Conservation (phyloP, 2,329 filamentous ascomycete species). For the Curvularia sp. region DNA sequence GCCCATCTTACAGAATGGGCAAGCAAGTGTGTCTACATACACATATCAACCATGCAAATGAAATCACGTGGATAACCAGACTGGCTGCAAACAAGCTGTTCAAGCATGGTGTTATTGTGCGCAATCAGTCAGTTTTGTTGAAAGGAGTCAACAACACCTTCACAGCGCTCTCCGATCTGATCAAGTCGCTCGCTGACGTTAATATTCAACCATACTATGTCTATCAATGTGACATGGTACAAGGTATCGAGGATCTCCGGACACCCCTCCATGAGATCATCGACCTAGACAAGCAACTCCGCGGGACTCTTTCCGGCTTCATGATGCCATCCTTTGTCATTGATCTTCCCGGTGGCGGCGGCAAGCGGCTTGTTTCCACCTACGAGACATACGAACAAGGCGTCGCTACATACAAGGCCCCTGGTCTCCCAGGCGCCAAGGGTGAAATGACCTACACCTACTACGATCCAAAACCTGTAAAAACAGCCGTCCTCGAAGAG, state of each 20-base stretch:
- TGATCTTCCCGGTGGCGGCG: conserved; percentile 68
- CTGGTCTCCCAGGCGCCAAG: conserved; percentile 57
- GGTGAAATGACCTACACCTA: conserved; percentile 60
- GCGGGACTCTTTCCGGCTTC: conserved; percentile 68
- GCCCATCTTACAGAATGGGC: conserved; percentile 46
- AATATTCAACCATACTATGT: conserved; percentile 70
- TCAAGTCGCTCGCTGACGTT: conserved; percentile 62
- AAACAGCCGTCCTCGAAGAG: conserved; percentile 14
- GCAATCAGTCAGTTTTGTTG: conserved; percentile 68
- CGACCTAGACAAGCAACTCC: conserved; percentile 63
- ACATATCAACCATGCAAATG: conserved; percentile 69
- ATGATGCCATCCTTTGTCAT: conserved; percentile 69
- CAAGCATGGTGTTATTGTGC: conserved; percentile 60
- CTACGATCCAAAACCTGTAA: conserved; percentile 57
- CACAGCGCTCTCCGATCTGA: conserved; percentile 61
- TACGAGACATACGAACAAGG: conserved; percentile 64
- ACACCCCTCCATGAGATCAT: conserved; percentile 67
- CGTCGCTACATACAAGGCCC: conserved; percentile 63
- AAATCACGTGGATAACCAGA: conserved; percentile 67
- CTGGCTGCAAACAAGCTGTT: conserved; percentile 60
- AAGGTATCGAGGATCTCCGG: conserved; percentile 66
- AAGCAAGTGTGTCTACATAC: conserved; percentile 70
- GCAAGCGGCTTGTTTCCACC: conserved; percentile 65
- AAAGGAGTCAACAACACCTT: conserved; percentile 65
- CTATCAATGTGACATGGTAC: conserved; percentile 70